phyloP scores from a whole-genome alignment of 2,329 filamentous ascomycete species.

The Colletotrichum limetticola region DNA sequence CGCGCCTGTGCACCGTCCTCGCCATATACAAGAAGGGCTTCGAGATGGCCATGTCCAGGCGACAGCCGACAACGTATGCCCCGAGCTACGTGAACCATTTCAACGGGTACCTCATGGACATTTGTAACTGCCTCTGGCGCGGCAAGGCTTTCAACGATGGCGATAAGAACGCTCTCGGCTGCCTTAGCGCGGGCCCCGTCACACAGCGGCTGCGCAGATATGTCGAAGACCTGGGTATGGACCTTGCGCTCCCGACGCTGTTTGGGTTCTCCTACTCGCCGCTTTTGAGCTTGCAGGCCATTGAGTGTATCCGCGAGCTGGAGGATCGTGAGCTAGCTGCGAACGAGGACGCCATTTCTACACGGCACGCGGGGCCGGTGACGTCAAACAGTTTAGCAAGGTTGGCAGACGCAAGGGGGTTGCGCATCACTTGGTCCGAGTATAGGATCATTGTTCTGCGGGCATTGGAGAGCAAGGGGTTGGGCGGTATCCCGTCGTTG shows the following conservation, averaged over 20 bases:
- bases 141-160: constrained; percentile 73
- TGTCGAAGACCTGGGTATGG: constrained; percentile 57
- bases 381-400: constrained; percentile 72
- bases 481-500: constrained; percentile 74
- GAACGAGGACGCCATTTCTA: constrained; percentile 49
- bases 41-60: constrained; percentile 66
- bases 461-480: constrained; percentile 72
- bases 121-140: constrained; percentile 87
- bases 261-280: constrained; percentile 72
- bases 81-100: constrained; percentile 74
- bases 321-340: constrained; percentile 65
- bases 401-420: constrained; percentile 73
- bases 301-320: constrained; percentile 63
- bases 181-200: constrained; percentile 57
- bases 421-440: constrained; percentile 76
- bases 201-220: constrained; percentile 60
- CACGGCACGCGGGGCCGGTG: constrained; percentile 74
- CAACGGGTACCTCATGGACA: constrained; percentile 88
- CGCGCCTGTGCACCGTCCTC: constrained; percentile 76
- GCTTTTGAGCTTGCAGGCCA: constrained; percentile 64
- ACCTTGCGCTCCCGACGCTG: constrained; percentile 57
- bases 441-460: constrained; percentile 79
- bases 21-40: constrained; percentile 80
- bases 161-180: constrained; percentile 72
- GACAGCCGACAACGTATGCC: constrained; percentile 56